Base-by-base conservation (phyloP, 2,329 filamentous ascomycete species). In the Colletotrichum salicis region DNA sequence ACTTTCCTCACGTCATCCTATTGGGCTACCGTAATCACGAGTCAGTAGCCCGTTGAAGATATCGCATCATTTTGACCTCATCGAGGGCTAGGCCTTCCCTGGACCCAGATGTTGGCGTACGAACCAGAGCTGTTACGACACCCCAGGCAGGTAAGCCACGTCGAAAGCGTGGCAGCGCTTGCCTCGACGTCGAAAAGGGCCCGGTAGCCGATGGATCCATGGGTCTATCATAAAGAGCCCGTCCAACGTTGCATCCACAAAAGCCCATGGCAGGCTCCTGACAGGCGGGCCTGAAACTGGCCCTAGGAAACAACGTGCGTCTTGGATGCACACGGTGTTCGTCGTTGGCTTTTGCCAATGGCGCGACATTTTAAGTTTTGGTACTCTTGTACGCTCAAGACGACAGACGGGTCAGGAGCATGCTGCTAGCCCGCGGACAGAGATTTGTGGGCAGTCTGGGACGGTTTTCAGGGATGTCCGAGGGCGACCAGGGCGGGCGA, bases 161-260 rank as follows among this genome's bases (percentile, higher is more conserved):
- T 52, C 51, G 27, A 56, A 45, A 11, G 51, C 24, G 15, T 35
- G 59, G 45, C 19, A 54, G 69, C 48, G 41, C 15, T 59, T 71
- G 59, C 48, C 35, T n/a, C 51, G 35, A 45, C 59, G 33, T 37
- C 59, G 19, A 33, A 65, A 65, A 71, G 27, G 52, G 45, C 29
- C 41, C 64, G 65, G 48, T 56, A 64, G 55, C 60, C 69, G 45
- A 71, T 64, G 65, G 59, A 64, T 33, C 64, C 60, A 55, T 58
- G 64, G 24, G 31, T 41, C 48, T 48, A 63, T 67, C 56, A 54
- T 68, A 54, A 68, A 64, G 71, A 72, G 72, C 58, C 69, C 64
- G 73, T 74, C 27, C 70, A 74, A 74, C 73, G 73, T 74, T 74
- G 73, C 73, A 72, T 73, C 64, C 52, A 67, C 31, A 31, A 54